Base-by-base conservation (phyloP, 1,284 basidiomycete genomes). In the Thelephora terrestris region DNA sequence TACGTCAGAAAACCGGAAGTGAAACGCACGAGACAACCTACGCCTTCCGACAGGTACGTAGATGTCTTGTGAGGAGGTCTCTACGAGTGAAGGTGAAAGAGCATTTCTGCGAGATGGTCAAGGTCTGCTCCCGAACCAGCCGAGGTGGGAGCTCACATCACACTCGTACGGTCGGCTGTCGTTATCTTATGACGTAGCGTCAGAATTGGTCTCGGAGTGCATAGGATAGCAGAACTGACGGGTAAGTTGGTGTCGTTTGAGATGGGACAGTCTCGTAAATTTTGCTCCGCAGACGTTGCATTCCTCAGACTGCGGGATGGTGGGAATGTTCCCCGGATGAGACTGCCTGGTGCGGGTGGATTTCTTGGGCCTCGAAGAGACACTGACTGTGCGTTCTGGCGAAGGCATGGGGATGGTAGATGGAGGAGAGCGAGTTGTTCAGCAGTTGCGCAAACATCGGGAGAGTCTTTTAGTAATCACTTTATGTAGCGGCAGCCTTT, bases 1-100 rank as follows among this genome's bases (percentile, higher is more conserved):
- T 32, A 32, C 29, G 29, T 32, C 9, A 32, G 29, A 3, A 12
- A 3, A 32, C 29, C 12, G 27, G 7, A 12, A 12, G 29, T 32
- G 29, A 32, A 14, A 32, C 29, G 9, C 29, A 32, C 14, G 29
- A 14, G 7, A 32, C 49, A 10, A 71, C 75, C 55, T 61, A 76
- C 76, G 69, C 65, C 50, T 76, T 75, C 12, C 29, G 29, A 10
- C 76, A 79, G 25, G 71, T 76, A 45, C 74, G 68, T 57, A 73
- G 75, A 57, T 79, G 76, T 50, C 76, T 65, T 21, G 75, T 75
- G 20, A 79, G 67, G 21, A 79, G 66, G 56, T 79, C 77, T 51
- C 76, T 78, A 48, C 76, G 66, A 34, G 76, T 78, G 53, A 79
- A 79, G 56, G 77, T 71, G 12, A 75, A 72, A 39, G 67, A 65